phyloP scores from a whole-genome alignment of 192 early-diverging fungal genomes.

The Haplosporangium gracile region DNA sequence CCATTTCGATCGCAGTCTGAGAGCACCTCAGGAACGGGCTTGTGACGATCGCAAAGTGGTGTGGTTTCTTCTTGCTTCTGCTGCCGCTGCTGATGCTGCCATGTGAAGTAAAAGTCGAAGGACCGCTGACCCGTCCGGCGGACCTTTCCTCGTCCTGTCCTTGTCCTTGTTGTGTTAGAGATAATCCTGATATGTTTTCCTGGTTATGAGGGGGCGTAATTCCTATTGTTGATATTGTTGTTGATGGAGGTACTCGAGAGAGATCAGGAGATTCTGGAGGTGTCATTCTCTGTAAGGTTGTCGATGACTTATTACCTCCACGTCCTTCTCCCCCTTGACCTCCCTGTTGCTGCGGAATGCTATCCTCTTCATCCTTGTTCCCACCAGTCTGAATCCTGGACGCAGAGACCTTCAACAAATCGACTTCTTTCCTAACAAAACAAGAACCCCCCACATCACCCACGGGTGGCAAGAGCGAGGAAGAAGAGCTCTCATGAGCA shows the following conservation, averaged over 20 bases:
- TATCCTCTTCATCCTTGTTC: not conserved
- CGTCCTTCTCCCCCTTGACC: not conserved
- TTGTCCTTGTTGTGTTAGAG: not conserved
- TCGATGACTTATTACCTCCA: not conserved
- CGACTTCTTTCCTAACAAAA: not conserved
- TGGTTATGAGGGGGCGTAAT: not conserved
- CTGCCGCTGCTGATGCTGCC: not conserved
- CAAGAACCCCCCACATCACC: no score
- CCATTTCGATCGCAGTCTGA: constrained; percentile 55
- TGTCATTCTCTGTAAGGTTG: constrained; percentile 33
- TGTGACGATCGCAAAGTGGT: constrained; percentile 52
- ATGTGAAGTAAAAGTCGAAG: not conserved
- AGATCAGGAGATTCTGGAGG: constrained; percentile 37
- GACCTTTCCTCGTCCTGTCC: not conserved
- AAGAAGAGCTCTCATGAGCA: constrained; percentile 18
- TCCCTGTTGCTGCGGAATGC: not conserved
- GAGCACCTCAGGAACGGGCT: constrained; percentile 54
- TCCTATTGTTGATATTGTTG: not conserved
- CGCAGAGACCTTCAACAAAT: not conserved
- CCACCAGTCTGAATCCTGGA: not conserved
- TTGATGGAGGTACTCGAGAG: not conserved
- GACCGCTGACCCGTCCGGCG: not conserved
- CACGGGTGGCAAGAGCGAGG: not conserved
- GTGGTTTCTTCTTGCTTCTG: constrained; percentile 18
- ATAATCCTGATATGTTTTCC: no score